Evolutionary conservation across 2,329 filamentous ascomycete genomes (phyloP), one percentile per base, ranked within the genome.

Genomic region (Phaeosphaeria sp.): DNA sequence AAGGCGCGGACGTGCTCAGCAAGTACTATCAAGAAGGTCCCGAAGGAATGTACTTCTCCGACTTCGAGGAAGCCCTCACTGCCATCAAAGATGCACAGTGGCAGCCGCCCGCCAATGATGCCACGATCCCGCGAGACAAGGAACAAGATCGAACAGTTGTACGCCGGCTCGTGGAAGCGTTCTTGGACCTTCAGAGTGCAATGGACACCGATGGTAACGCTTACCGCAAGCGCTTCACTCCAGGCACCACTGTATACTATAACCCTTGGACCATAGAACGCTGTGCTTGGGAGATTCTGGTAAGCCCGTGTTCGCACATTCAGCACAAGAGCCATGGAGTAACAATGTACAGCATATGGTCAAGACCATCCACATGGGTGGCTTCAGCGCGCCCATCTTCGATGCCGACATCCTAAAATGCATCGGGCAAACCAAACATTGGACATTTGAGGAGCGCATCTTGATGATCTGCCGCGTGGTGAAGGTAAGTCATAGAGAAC

Each of bases 401-500:
- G 62, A 64, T 44, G 50, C 46, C 23, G 15, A 47, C 5, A 53
- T 60, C 10, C 18, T 64, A 18, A 51, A 60, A 11, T n/a, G 13
- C 9, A 64, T 64, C 18, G 48, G 59, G 13, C 54, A 64, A 25
- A 64, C 62, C 10, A 49, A 58, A 30, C 10, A 52, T 2, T 64
- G 62, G 62, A 55, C 54, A 0, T 64, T 64, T 20, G 23, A 52
- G 25, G 44, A 64, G 18, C 62, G 62, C 23, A 60, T 64, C 21
- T 30, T 50, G 3, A 60, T 57, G 59, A 58, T 64, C 27, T 58
- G 56, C 22, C 33, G 41, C 10, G 56, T 55, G 6, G 52, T 64
- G 7, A 62, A 39, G 50, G 60, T 60, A 55, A 20, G 13, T n/a
- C 7, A 18, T 18, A 7, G 4, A 36, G 4, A 36, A 44, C 13